phyloP scores from a whole-genome alignment of 192 early-diverging fungal species.

The Paraglomus brasilianum region DNA sequence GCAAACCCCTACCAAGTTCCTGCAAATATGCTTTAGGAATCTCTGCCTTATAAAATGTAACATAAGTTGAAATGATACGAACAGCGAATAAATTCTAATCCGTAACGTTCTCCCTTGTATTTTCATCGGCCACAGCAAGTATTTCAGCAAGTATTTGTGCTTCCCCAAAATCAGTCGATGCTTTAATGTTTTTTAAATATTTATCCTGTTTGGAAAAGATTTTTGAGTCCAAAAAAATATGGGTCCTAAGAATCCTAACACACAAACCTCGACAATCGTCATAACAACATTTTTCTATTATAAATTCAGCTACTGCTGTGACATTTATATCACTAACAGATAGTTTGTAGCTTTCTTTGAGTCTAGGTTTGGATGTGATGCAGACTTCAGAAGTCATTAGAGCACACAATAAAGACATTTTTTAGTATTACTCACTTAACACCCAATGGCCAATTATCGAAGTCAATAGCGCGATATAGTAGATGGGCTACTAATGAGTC shows the following conservation, averaged over 20 bases:
- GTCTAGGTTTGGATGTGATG: constrained; percentile 21
- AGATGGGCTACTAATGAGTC: constrained; percentile 24
- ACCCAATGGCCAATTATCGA: constrained; percentile 24
- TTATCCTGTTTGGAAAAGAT: constrained; percentile 26
- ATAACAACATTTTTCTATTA: constrained; percentile 14
- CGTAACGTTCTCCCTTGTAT: neutral
- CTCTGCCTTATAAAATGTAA: constrained; percentile 16
- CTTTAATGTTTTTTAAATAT: neutral
- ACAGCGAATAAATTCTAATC: constrained; percentile 1
- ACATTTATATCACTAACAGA: constrained; percentile 14
- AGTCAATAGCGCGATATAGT: constrained; percentile 9
- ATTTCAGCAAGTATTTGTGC: constrained; percentile 4
- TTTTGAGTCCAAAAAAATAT: constrained; percentile 17
- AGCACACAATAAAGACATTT: constrained; percentile 4
- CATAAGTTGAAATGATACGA: constrained; percentile 16
- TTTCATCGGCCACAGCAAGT: neutral
- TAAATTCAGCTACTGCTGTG: constrained; percentile 14
- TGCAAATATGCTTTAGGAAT: constrained; percentile 6
- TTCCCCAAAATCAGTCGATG: neutral
- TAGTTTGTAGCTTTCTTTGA: constrained; percentile 15
- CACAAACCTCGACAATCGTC: neutral
- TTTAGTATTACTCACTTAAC: constrained; percentile 26
- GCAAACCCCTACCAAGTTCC: neutral
- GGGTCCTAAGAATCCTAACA: neutral
- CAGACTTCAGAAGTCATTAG: constrained; percentile 17